Evolutionary conservation across 345 rosid species (phyloP).

Genomic region (Aegle marmelos): DNA sequence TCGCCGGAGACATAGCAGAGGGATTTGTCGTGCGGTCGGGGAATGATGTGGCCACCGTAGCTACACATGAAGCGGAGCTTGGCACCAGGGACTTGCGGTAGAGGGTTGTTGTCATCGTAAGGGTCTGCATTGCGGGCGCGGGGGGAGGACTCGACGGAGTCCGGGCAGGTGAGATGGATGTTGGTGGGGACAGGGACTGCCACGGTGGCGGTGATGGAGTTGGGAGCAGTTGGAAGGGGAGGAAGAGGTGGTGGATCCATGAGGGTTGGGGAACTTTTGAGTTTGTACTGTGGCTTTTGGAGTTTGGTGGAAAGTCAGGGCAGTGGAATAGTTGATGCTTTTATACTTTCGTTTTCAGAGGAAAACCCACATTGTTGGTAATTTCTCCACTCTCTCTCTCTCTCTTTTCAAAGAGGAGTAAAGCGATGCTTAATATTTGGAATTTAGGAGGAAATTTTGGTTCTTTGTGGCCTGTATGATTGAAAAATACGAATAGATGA

Average conservation of each 20-base stretch:
- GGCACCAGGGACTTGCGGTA: slow-evolving; percentile 52
- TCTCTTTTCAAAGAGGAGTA: background rate
- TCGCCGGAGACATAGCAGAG: slow-evolving; percentile 77
- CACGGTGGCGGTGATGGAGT: slow-evolving; percentile 11
- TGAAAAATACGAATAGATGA: background rate
- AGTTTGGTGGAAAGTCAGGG: background rate
- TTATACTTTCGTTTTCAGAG: background rate
- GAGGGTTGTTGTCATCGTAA: slow-evolving; percentile 30
- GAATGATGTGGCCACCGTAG: slow-evolving; percentile 83
- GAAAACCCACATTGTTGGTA: background rate
- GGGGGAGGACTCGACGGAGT: slow-evolving; percentile 55
- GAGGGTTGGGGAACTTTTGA: background rate
- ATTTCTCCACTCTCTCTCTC: too few species aligned
- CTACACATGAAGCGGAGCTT: slow-evolving; percentile 91
- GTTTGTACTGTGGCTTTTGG: background rate
- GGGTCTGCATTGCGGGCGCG: slow-evolving; percentile 26
- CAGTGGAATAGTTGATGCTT: background rate
- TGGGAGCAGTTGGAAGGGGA: slow-evolving; percentile 19
- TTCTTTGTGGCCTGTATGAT: background rate
- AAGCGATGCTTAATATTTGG: background rate
- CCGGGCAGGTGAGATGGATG: slow-evolving; percentile 27
- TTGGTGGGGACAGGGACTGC: slow-evolving; percentile 21
- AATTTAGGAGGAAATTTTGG: background rate
- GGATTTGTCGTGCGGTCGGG: slow-evolving; percentile 84
- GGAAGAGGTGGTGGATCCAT: slow-evolving; percentile 45